These are phyloP conservation scores for Diaporthe citrichinensis DNA, from an alignment of 2,329 filamentous ascomycete species.

Conservation along the genomic window DNA sequence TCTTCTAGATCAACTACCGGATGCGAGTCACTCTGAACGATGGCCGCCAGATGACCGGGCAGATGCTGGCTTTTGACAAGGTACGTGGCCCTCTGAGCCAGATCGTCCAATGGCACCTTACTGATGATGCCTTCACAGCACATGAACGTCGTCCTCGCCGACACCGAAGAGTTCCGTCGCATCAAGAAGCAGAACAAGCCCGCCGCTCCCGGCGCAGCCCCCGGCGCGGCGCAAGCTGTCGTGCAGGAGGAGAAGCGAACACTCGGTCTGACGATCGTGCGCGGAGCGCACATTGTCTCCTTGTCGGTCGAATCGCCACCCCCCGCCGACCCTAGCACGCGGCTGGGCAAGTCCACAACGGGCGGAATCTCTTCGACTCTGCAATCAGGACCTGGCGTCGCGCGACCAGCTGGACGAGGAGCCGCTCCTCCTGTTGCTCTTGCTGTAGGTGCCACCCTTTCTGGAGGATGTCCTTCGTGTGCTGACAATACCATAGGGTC, in stretches of 20 bases:
- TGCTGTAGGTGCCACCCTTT: conserved; percentile 67
- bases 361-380: conserved; percentile 79
- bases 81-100: conserved; percentile 58
- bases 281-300: conserved; percentile 94
- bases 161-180: conserved; percentile 97
- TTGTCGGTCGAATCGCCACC: conserved; percentile 96
- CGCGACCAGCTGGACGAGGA: conserved; percentile 91
- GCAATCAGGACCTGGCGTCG: conserved; percentile 88
- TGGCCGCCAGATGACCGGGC: conserved; percentile 94
- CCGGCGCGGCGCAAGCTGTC: conserved; percentile 75
- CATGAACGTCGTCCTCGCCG: conserved; percentile 99
- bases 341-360: conserved; percentile 83
- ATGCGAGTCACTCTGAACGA: conserved; percentile 98
- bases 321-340: conserved; percentile 90
- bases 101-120: neutral
- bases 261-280: conserved; percentile 94
- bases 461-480: neutral
- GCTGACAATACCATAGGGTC: conserved; percentile 66
- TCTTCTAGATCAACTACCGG: conserved; percentile 93
- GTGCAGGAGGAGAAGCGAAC: conserved; percentile 98
- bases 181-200: conserved; percentile 87
- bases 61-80: conserved; percentile 99
- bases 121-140: conserved; percentile 70
- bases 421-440: conserved; percentile 79
- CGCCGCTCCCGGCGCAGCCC: conserved; percentile 73